phyloP scores from a whole-genome alignment of 2,329 filamentous ascomycete genomes.

The Alternaria postmessia region DNA sequence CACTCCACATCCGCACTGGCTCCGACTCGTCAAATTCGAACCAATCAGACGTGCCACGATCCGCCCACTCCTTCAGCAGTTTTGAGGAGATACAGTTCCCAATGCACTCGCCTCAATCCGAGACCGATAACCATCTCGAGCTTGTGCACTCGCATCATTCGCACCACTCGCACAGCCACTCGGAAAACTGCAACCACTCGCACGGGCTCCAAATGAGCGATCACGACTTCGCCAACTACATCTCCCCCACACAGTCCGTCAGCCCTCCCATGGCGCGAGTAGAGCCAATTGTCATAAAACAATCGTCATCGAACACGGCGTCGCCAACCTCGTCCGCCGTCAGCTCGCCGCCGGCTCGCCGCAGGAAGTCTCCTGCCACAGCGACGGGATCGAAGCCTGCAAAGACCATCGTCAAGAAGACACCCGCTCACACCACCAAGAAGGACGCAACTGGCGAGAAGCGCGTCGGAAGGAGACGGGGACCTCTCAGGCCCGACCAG shows the following conservation, averaged over 20 bases:
- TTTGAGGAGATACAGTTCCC: conserved; percentile 78
- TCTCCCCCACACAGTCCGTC: conserved; percentile 59
- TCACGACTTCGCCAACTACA: conserved; percentile 47
- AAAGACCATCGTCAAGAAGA: conserved; percentile 84
- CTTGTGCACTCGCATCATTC: conserved; percentile 29
- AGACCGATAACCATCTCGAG: conserved; percentile 54
- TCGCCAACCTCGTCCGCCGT: conserved; percentile 65
- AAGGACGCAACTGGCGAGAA: conserved; percentile 82
- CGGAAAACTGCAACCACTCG: conserved; percentile 39
- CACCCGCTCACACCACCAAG: conserved; percentile 71
- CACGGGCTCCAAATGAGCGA: conserved; percentile 34
- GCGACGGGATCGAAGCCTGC: conserved; percentile 78
- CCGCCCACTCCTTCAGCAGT: conserved; percentile 75
- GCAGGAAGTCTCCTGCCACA: conserved; percentile 74
- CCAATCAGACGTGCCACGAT: conserved; percentile 68
- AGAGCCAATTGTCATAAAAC: conserved; percentile 74
- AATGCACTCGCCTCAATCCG: conserved; percentile 84
- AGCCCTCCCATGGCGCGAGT: conserved; percentile 74
- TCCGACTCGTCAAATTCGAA: conserved; percentile 88
- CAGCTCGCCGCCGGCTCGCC: conserved; percentile 68
- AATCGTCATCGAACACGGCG: conserved; percentile 64
- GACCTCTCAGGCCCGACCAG: conserved; percentile 90
- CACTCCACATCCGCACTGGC: conserved; percentile 83
- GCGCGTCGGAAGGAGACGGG: conserved; percentile 88
- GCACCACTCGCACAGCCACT: conserved; percentile 33